Evolutionary conservation across 1,284 basidiomycete genomes (phyloP), one percentile per base, ranked within the genome.

Genomic region (Takashimella tepidaria): DNA sequence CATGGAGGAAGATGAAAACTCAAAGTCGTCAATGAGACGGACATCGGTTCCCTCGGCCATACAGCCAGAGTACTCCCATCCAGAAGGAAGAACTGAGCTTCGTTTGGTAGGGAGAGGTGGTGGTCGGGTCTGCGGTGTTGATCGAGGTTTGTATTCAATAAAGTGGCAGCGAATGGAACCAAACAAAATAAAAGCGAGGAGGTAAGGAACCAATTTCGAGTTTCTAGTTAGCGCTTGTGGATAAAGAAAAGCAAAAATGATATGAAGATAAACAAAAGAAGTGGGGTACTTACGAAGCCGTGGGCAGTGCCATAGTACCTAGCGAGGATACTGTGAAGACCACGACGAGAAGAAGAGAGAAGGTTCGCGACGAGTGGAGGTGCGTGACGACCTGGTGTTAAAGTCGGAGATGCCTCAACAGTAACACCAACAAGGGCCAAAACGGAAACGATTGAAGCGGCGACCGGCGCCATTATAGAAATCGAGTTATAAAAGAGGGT

Each of bases 41-140:
- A 16, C 3, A 20, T 51, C 48, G 5, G 72, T 71, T 16, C 8
- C 8, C 56, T 77, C 76, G 47, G 59, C 53, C 25, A 72, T 65
- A 58, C 75, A 77, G 16, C 72, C 75, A 10, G 61, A 44, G 47
- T 64, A 66, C 16, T 55, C 47, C 75, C 75, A 77, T 19, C 72
- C 74, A 12, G 57, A 25, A 10, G 73, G 70, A 26, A 74, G 55
- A 5, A 59, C 44, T 19, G 50, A 48, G 31, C 57, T 64, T 22
- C 71, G 69, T 53, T 70, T 71, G 44, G 61, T 49, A 11, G 59
- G 55, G 1, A 71, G 60, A 27, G 63, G 51, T 21, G 63, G 53
- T 10, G 71, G 71, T 50, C 62, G 66, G 4, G 55, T 54, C 67
- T 69, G 46, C 16, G n/a, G n/a, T 37, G 31, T 37, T 37, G 31